phyloP scores from a whole-genome alignment of 179 eudicot genomes.

The Drosera spatulata region DNA sequence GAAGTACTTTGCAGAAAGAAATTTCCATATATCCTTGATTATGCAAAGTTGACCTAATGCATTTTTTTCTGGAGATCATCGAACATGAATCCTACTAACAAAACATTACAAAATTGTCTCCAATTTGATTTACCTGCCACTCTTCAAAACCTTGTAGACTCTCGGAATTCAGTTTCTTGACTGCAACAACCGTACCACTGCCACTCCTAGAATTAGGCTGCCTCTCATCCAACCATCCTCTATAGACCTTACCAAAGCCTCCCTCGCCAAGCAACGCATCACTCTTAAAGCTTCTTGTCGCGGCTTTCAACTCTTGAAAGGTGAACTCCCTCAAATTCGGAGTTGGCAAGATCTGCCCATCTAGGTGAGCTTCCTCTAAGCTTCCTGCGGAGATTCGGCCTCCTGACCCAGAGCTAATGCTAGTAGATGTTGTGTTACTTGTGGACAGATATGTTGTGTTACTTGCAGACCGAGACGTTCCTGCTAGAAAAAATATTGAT shows the following conservation, averaged over 20 bases:
- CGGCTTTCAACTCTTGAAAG: constrained; percentile 29
- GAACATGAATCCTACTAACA: background rate
- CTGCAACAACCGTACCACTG: constrained; percentile 33
- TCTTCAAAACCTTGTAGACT: constrained; percentile 48
- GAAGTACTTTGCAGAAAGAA: too few species aligned
- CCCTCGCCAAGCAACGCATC: constrained; percentile 49
- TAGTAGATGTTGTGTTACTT: constrained; percentile 20
- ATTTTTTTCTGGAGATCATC: background rate
- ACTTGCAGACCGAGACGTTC: constrained; percentile 15
- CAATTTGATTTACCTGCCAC: constrained; percentile 34
- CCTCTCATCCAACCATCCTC: constrained; percentile 43
- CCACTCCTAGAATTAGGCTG: constrained; percentile 6
- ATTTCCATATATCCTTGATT: too few species aligned
- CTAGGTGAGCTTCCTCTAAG: constrained; percentile 12
- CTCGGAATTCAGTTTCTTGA: constrained; percentile 43
- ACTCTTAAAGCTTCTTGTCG: constrained; percentile 36
- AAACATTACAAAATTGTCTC: background rate
- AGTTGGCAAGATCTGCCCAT: constrained; percentile 24
- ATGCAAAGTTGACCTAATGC: too few species aligned
- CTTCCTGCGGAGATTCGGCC: constrained; percentile 30
- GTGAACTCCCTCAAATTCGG: constrained; percentile 36
- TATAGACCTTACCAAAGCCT: constrained; percentile 52
- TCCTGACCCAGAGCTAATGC: constrained; percentile 19
- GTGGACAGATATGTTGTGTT: constrained; percentile 1
- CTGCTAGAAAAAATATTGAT: constrained; percentile 5